A percentile compares a stretch with the other conserved stretches of the same genome.
Evolutionary conservation across 73 alveolate genomes (phyloP).

Genomic region (Tetrahymena borealis): DNA sequence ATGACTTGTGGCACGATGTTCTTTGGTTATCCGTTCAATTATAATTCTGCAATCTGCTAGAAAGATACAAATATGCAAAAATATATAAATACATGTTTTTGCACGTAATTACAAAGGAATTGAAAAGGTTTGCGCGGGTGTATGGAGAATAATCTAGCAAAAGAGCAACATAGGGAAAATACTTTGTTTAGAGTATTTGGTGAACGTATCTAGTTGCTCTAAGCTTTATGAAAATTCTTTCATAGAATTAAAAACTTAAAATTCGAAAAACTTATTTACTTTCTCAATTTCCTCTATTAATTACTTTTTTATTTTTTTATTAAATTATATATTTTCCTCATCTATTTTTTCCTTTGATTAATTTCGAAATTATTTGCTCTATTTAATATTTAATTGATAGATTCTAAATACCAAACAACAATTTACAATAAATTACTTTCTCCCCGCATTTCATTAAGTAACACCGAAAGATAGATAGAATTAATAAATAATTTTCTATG

Average conservation of each 20-base stretch:
- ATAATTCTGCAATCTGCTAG: slow-evolving; percentile 1
- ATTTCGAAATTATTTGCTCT: too few species aligned
- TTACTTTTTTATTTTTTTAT: background rate
- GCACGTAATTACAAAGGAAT: background rate
- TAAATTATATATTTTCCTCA: background rate
- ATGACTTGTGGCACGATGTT: background rate
- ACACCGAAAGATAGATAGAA: too few species aligned
- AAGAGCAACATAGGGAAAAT: background rate
- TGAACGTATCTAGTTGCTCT: background rate
- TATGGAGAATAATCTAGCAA: background rate
- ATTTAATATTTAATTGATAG: too few species aligned
- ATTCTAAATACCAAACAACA: too few species aligned
- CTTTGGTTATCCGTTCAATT: background rate
- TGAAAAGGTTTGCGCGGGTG: background rate
- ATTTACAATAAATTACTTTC: too few species aligned
- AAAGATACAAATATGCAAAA: background rate
- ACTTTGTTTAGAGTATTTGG: background rate
- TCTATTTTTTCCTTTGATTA: background rate
- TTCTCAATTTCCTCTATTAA: background rate
- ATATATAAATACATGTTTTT: background rate
- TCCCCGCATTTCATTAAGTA: too few species aligned
- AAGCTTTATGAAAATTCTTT: background rate
- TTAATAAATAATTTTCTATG: too few species aligned
- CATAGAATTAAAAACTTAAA: background rate
- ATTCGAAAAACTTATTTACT: background rate